phyloP scores from a whole-genome alignment of 1,284 basidiomycete species.

The Macrocybe sp. region DNA sequence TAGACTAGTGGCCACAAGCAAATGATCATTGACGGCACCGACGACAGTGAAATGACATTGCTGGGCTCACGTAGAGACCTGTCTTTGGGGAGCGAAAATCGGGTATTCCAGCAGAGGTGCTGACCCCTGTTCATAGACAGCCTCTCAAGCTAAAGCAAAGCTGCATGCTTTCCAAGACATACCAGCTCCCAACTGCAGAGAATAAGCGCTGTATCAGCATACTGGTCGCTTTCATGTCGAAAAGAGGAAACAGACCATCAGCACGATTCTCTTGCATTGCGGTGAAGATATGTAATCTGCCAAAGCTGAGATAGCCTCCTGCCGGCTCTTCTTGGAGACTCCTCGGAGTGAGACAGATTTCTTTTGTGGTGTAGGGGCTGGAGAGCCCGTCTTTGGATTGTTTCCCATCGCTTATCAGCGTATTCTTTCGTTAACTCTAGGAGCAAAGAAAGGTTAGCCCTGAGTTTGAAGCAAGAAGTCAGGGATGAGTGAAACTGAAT shows the following conservation, averaged over 20 bases:
- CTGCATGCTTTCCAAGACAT: constrained; percentile 21
- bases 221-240: neutral
- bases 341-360: constrained; percentile 17
- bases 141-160: neutral
- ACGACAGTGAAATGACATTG: neutral
- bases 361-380: constrained; percentile 5
- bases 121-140: constrained; percentile 47
- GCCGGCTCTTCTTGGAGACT: constrained; percentile 1
- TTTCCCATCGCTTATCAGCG: no score
- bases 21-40: neutral
- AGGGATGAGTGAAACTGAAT: no score
- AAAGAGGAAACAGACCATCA: constrained; percentile 54
- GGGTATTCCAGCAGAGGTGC: constrained; percentile 76
- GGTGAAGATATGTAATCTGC: constrained; percentile 67
- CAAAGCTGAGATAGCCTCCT: constrained; percentile 31
- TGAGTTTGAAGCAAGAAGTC: no score
- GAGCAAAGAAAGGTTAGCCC: no score
- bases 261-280: constrained; percentile 58
- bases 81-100: constrained; percentile 78
- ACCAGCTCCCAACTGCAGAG: constrained; percentile 57
- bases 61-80: constrained; percentile 46
- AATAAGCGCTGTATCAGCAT: constrained; percentile 3
- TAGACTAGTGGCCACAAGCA: constrained; percentile 44
- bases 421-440: no score
- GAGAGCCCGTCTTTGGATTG: no score